A percentile compares a stretch with the other conserved stretches of the same genome.
Conservation (phyloP, 176 grass and related monocot species). For the Avena atlantica region DNA sequence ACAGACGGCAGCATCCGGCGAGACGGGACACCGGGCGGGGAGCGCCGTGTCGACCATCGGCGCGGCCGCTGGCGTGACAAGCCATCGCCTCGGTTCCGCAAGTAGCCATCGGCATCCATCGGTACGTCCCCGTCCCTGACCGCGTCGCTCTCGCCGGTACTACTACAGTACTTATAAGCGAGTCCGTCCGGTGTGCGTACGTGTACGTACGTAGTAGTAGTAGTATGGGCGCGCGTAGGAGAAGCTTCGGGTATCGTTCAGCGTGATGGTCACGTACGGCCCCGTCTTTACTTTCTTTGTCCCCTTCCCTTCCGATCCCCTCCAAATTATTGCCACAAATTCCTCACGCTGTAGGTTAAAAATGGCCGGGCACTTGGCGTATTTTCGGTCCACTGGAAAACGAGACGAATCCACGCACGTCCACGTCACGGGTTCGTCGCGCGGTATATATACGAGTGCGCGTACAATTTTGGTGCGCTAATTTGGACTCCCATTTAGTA, state of each 20-base stretch:
- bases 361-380: neutral
- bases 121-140: neutral
- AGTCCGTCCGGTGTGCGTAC: neutral
- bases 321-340: neutral
- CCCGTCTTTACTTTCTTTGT: neutral
- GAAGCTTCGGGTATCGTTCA: conserved; percentile 45
- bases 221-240: neutral
- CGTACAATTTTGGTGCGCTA: neutral
- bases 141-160: conserved; percentile 1
- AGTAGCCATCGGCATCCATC: neutral
- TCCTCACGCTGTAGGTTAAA: neutral
- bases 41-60: conserved; percentile 41
- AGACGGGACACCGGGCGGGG: neutral
- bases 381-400: too few relatives aligned
- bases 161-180: too few relatives aligned
- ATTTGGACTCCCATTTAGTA: neutral
- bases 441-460: neutral
- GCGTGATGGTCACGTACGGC: neutral
- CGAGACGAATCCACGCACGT: too few relatives aligned
- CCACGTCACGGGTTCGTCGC: too few relatives aligned
- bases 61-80: neutral
- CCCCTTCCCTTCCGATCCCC: too few relatives aligned
- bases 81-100: neutral
- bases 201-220: conserved; percentile 15
- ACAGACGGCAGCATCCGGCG: conserved; percentile 34